Base-by-base conservation (phyloP, 495 filamentous ascomycete species). In the Pyronema omphalodes region DNA sequence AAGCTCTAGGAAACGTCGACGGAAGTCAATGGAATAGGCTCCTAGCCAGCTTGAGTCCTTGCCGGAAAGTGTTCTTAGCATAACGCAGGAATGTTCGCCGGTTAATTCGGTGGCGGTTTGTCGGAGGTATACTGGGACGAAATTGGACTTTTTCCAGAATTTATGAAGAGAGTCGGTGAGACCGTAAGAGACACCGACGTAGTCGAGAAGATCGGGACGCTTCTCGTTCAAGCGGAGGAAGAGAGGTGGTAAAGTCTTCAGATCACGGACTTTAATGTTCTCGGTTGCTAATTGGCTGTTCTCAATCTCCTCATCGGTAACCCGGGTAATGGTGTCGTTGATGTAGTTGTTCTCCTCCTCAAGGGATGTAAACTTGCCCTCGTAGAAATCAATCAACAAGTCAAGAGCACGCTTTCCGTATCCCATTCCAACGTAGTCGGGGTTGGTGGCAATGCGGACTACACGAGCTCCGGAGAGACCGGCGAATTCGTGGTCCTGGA, bases 31-130 rank as follows among this genome's bases (percentile, higher is more conserved):
- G 7, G 89, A 74, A 62, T 88, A 99, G 7, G 87, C 87, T 37
- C 83, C 84, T 9, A 94, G 74, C 91, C 93, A 96, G 59, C 72
- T 74, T 44, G 71, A 73, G 58, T 94, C 86, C 9, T 70, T 75
- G 44, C 73, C 76, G 43, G 78, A 75, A 0, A 88, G 71, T 5
- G 84, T 81, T 51, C 85, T 80, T 35, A 99, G 75, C 93, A 99
- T 99, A 36, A 99, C 88, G 66, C 88, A 94, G 0, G 89, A 88
- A 61, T 99, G 89, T 70, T 99, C 93, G 57, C 93, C 93, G 0
- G 91, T 99, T 23, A 99, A 74, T 45, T 95, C 86, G 63, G 95
- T 96, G 6, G 93, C 72, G 3, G 93, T 99, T 73, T 99, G 93
- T 45, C 93, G 80, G 43, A 98, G 74, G 64, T 98, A 98, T 0